A percentile compares a stretch with the other conserved stretches of the same genome.
Conservation (phyloP, 1,139 yeast genomes). For the Blastobotrys petasosporus region DNA sequence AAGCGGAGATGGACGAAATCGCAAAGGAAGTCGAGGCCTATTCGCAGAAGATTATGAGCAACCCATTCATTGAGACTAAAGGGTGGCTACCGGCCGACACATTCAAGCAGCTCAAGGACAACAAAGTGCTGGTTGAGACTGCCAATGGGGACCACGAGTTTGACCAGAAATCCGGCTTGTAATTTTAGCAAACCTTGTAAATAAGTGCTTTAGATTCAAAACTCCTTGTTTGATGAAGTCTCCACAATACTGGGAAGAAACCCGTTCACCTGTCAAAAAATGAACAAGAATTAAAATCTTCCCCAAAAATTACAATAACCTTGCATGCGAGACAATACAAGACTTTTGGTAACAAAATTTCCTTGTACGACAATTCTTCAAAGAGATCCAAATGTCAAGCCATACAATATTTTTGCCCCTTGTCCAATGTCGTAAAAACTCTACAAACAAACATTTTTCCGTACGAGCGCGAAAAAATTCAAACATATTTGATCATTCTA, state of each 20-base stretch:
- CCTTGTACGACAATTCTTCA: too few relatives aligned
- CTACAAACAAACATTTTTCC: too few relatives aligned
- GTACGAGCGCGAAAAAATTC: too few relatives aligned
- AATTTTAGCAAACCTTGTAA: too few relatives aligned
- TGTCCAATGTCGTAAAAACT: too few relatives aligned
- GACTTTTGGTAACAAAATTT: too few relatives aligned
- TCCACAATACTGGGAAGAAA: background rate
- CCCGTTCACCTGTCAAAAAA: background rate
- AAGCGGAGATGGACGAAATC: conserved; percentile 50
- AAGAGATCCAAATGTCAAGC: too few relatives aligned
- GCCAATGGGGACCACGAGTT: conserved; percentile 42
- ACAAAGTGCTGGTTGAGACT: conserved; percentile 53
- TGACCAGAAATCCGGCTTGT: background rate
- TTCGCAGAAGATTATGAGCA: conserved; percentile 58
- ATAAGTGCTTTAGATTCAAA: background rate
- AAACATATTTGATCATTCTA: too few relatives aligned
- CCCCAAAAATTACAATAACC: too few relatives aligned
- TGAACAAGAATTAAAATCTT: too few relatives aligned
- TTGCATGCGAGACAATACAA: too few relatives aligned
- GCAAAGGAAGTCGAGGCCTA: conserved; percentile 56
- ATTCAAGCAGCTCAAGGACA: conserved; percentile 63
- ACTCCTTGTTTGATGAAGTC: background rate
- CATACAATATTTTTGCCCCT: too few relatives aligned
- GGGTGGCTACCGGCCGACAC: conserved; percentile 96
- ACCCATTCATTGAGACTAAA: conserved; percentile 84